Percentiles rank a stretch among this genome's conserved stretches.
These are phyloP conservation scores for Fusarium euwallaceae DNA, from an alignment of 2,329 filamentous ascomycete species.

Conservation along the genomic window DNA sequence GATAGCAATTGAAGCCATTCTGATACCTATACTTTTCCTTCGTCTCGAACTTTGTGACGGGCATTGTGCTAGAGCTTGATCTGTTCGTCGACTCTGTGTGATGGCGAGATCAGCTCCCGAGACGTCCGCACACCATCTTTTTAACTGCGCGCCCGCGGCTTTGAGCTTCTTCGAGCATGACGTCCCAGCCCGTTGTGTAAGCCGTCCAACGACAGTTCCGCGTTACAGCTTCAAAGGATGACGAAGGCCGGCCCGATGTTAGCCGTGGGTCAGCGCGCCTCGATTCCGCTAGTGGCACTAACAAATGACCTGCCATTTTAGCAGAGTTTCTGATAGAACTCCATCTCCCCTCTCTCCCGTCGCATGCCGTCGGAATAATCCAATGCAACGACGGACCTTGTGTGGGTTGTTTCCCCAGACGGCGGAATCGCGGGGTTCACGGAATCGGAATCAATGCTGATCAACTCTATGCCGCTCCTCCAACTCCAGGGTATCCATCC, in stretches of 20 bases:
- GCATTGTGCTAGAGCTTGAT: slow-evolving; percentile 55
- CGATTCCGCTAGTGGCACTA: slow-evolving; percentile 41
- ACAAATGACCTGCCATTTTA: background rate
- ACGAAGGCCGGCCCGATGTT: slow-evolving; percentile 46
- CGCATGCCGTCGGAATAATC: slow-evolving; percentile 22
- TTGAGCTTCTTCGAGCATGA: slow-evolving; percentile 39
- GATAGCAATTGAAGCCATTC: slow-evolving; percentile 82
- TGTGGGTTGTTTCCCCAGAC: background rate
- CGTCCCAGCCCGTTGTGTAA: slow-evolving; percentile 38
- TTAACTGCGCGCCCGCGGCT: slow-evolving; percentile 38
- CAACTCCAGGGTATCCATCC: background rate
- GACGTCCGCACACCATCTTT: slow-evolving; percentile 35
- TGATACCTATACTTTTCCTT: slow-evolving; percentile 78
- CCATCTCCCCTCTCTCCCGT: background rate
- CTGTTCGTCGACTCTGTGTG: slow-evolving; percentile 4
- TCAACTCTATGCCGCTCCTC: background rate
- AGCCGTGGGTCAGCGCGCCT: slow-evolving; percentile 40
- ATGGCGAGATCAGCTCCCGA: slow-evolving; percentile 5
- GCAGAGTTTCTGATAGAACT: background rate
- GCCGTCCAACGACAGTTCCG: slow-evolving; percentile 44
- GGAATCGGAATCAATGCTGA: background rate
- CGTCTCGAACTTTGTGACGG: slow-evolving; percentile 62
- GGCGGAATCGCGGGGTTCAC: background rate
- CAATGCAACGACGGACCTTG: background rate
- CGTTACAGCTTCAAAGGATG: slow-evolving; percentile 27